Conservation (phyloP, 805 yeast genomes). For the Metschnikowia proteae region DNA sequence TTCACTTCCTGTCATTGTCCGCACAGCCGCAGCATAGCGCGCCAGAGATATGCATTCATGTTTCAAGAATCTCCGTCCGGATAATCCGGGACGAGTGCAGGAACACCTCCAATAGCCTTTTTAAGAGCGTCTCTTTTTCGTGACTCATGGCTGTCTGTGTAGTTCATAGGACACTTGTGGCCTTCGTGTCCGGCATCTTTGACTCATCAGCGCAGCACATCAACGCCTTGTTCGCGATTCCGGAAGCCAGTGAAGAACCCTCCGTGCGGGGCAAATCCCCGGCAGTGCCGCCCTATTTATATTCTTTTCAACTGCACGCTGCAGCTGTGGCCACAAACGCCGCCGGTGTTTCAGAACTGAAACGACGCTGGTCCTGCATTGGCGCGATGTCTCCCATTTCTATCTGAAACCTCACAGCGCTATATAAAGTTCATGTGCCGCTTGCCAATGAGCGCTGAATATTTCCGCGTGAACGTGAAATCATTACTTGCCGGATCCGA, state of each 20-base stretch:
- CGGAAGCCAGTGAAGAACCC: not conserved
- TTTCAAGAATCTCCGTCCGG: not conserved
- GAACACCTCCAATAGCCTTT: not conserved
- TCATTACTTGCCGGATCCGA: not conserved
- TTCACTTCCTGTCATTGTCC: too few species aligned
- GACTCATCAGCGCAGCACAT: not conserved
- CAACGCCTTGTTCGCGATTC: conserved; percentile 1
- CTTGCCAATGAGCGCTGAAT: conserved; percentile 1
- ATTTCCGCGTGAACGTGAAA: not conserved
- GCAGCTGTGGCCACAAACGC: conserved; percentile 1
- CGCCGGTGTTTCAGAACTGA: conserved; percentile 1
- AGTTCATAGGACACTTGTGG: too few species aligned
- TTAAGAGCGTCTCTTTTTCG: not conserved
- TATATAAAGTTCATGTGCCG: conserved; percentile 3
- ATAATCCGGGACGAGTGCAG: not conserved
- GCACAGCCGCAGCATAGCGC: not conserved
- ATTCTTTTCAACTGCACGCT: not conserved
- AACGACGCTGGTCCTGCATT: not conserved
- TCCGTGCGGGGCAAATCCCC: not conserved
- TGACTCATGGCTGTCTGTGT: too few species aligned
- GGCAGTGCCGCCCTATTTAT: not conserved
- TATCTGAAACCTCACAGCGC: conserved; percentile 4
- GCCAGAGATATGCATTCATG: not conserved
- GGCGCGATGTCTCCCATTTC: conserved; percentile 1
- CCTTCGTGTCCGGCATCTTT: too few species aligned